Conservation (phyloP, 2,329 filamentous ascomycete genomes). For the Calonectria pseudoturangicola region DNA sequence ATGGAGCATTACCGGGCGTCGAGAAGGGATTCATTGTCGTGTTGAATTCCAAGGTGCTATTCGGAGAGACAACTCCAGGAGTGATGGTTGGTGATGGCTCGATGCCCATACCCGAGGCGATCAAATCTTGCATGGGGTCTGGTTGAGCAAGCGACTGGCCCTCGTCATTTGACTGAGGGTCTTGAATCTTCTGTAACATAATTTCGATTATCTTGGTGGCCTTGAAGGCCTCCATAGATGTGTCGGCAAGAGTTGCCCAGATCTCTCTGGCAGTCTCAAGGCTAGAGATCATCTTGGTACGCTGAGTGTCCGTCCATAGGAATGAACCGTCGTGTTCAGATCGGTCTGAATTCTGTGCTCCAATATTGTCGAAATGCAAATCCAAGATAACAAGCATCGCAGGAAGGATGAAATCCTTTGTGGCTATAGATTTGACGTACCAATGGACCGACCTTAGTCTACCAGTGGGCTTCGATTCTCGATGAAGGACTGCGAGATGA, state of each 20-base stretch:
- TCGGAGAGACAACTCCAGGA: conserved; percentile 52
- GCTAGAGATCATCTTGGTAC: conserved; percentile 84
- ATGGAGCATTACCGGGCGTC: conserved; percentile 63
- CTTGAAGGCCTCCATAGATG: conserved; percentile 93
- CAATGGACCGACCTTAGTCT: conserved; percentile 84
- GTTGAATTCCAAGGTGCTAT: conserved; percentile 54
- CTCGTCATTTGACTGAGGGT: conserved; percentile 45
- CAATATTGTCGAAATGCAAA: conserved; percentile 80
- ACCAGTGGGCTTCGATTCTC: conserved; percentile 83
- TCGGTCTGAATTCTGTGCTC: conserved; percentile 63
- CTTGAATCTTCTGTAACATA: conserved; percentile 85
- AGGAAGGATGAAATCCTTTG: conserved; percentile 89
- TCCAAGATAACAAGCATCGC: conserved; percentile 91
- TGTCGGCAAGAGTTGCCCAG: conserved; percentile 85
- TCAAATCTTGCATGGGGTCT: conserved; percentile 52
- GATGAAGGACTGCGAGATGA: conserved; percentile 84
- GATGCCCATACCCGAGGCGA: conserved; percentile 65
- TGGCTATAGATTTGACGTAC: conserved; percentile 86
- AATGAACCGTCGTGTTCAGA: conserved; percentile 66
- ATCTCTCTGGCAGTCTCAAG: conserved; percentile 85
- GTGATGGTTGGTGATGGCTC: conserved; percentile 54
- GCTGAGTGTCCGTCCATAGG: conserved; percentile 76
- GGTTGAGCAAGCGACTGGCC: conserved; percentile 41
- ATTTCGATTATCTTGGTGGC: conserved; percentile 87
- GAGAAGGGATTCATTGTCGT: conserved; percentile 55